Evolutionary conservation across 441 rosid species (phyloP).

Genomic region (Pelargonium cotyledonis): DNA sequence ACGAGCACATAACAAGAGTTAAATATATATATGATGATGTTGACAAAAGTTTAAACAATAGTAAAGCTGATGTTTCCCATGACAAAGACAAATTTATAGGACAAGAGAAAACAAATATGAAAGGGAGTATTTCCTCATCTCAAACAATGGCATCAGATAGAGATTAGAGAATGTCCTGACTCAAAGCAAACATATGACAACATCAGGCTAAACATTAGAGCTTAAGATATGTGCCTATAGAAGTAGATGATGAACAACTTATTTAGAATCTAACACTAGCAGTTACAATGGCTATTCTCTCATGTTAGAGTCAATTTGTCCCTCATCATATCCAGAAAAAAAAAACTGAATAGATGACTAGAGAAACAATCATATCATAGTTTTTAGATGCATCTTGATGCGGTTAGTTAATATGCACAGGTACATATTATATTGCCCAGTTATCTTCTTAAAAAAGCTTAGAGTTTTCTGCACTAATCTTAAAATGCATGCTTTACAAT

Average conservation of each 20-base stretch:
- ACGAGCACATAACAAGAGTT: neutral
- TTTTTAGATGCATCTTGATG: neutral
- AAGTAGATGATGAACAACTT: neutral
- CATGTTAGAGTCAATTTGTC: neutral
- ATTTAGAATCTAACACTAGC: constrained; percentile 2
- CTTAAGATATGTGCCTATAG: neutral
- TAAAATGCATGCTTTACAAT: neutral
- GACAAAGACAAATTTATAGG: neutral
- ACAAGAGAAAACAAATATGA: neutral
- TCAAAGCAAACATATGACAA: neutral
- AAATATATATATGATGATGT: neutral
- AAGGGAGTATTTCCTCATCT: neutral
- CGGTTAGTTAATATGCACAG: neutral
- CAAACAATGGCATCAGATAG: neutral
- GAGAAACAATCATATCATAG: neutral
- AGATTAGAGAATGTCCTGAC: neutral
- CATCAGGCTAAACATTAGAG: neutral
- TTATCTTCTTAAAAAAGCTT: neutral
- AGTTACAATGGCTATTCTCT: neutral
- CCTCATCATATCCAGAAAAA: neutral
- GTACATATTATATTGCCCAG: neutral
- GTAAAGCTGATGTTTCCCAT: neutral
- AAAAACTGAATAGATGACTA: neutral
- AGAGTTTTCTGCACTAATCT: neutral
- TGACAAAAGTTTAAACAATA: too few relatives aligned